Evolutionary conservation across 495 filamentous ascomycete genomes (phyloP).

Genomic region (Entonaema liquescens): DNA sequence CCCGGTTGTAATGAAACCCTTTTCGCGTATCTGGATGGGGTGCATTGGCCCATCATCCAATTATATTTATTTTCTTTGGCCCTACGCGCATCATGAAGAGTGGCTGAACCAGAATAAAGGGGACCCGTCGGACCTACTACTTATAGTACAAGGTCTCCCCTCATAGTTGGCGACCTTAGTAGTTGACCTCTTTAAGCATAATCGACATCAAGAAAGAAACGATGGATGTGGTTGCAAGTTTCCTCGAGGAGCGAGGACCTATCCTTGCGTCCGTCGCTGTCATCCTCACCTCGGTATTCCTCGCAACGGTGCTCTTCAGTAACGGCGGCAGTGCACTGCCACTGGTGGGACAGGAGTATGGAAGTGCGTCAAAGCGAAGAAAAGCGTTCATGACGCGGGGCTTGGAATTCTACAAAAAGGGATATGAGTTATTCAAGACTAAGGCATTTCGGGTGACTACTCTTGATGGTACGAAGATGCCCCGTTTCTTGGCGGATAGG

Average conservation of each 20-base stretch:
- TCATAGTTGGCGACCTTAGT: neutral
- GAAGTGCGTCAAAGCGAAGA: constrained; percentile 45
- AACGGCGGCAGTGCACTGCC: constrained; percentile 37
- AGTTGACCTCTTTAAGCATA: neutral
- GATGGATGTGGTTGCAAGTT: constrained; percentile 23
- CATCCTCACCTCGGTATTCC: constrained; percentile 35
- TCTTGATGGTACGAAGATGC: constrained; percentile 34
- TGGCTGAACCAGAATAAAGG: neutral
- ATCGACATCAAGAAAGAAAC: neutral
- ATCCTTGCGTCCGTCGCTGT: constrained; percentile 41
- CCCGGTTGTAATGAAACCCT: neutral
- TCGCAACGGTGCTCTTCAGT: constrained; percentile 34
- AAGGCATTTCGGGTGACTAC: constrained; percentile 47
- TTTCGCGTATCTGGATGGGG: neutral
- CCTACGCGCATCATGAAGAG: neutral
- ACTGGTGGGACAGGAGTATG: constrained; percentile 44
- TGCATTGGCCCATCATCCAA: neutral
- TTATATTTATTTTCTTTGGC: neutral
- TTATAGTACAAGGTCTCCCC: neutral
- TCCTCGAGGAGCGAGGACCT: constrained; percentile 40
- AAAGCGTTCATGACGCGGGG: constrained; percentile 44
- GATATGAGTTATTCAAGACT: constrained; percentile 51
- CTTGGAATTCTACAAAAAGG: constrained; percentile 43
- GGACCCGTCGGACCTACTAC: neutral
- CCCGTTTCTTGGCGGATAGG: neutral